Percentiles rank a stretch among this genome's conserved stretches.
These are phyloP conservation scores for Trifolium pratense DNA, from an alignment of 306 rosid species.

Conservation along the genomic window DNA sequence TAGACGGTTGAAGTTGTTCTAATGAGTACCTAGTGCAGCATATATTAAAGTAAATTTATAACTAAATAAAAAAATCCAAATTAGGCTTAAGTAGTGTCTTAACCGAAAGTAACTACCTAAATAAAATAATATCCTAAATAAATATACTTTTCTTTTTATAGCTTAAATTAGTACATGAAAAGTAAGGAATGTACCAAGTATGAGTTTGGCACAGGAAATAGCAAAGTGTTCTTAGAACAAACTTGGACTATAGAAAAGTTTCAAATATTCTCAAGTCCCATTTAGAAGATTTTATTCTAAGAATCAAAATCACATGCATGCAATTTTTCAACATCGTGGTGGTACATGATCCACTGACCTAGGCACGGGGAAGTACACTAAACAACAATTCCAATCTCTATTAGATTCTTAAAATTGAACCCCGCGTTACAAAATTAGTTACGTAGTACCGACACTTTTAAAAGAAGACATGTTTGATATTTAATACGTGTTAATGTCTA, in stretches of 20 bases:
- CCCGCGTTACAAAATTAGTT: background rate
- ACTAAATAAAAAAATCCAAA: no score
- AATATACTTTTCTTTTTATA: no score
- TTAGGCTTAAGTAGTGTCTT: no score
- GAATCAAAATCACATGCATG: slow-evolving; percentile 37
- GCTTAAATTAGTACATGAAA: background rate
- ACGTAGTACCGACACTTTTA: no score
- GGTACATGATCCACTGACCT: slow-evolving; percentile 42
- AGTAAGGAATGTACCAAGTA: background rate
- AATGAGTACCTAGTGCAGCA: no score
- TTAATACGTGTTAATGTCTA: no score
- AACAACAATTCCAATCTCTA: slow-evolving; percentile 9
- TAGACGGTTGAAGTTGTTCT: no score
- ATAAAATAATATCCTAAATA: no score
- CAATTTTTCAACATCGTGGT: slow-evolving; percentile 36
- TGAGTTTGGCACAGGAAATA: background rate
- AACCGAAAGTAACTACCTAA: no score
- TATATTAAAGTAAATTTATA: no score
- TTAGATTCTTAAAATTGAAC: slow-evolving; percentile 16
- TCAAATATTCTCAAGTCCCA: slow-evolving; percentile 51
- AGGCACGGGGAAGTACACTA: slow-evolving; percentile 10
- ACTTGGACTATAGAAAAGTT: slow-evolving; percentile 26
- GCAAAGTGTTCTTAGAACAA: slow-evolving; percentile 12
- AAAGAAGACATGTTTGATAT: no score
- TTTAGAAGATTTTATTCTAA: slow-evolving; percentile 54